phyloP scores from a whole-genome alignment of 2,329 filamentous ascomycete genomes.

The Colletotrichum noveboracense region DNA sequence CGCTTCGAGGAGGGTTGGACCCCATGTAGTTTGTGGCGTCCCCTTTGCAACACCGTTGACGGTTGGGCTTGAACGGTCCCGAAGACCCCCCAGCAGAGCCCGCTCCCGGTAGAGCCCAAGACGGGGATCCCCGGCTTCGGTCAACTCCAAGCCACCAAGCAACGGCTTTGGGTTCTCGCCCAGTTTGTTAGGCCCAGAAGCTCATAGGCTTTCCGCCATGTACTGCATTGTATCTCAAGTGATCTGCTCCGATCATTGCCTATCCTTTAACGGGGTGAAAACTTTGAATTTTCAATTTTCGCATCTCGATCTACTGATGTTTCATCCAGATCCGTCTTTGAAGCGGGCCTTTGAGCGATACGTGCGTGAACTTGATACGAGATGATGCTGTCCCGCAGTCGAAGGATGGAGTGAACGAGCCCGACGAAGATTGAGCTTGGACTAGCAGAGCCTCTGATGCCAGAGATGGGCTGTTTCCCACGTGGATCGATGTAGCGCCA shows the following conservation, averaged over 20 bases:
- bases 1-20: neutral
- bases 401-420: neutral
- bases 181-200: neutral
- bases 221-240: neutral
- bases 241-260: neutral
- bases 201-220: neutral
- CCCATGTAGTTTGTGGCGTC: neutral
- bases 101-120: constrained; percentile 5
- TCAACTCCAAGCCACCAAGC: neutral
- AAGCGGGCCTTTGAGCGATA: neutral
- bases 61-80: constrained; percentile 4
- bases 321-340: constrained; percentile 1
- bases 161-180: constrained; percentile 2
- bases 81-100: neutral
- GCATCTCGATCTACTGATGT: constrained; percentile 3
- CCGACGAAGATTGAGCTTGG: neutral
- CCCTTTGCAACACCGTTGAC: neutral
- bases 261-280: neutral
- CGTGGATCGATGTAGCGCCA: neutral
- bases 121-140: constrained; percentile 5
- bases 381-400: neutral
- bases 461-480: neutral
- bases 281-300: neutral
- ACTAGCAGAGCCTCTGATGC: neutral
- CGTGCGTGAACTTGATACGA: neutral